Conservation (phyloP, 257 asterid species). For the Buddleja alternifolia region DNA sequence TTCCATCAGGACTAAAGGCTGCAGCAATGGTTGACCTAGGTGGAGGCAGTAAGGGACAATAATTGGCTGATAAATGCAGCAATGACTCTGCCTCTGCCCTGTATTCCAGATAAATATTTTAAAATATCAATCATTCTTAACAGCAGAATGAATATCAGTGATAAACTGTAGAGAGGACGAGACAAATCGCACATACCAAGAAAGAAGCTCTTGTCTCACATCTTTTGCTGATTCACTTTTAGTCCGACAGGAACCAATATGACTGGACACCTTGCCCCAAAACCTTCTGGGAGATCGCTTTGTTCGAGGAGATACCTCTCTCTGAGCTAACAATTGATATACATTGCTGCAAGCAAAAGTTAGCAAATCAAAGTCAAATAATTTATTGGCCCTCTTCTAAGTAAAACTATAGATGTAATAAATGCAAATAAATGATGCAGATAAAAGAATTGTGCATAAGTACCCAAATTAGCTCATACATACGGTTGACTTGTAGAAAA, state of each 20-base stretch:
- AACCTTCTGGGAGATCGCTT: slow-evolving; percentile 68
- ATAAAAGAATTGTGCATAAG: slow-evolving; percentile 1
- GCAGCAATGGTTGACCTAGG: slow-evolving; percentile 99
- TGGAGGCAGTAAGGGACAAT: slow-evolving; percentile 88
- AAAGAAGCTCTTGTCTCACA: slow-evolving; percentile 78
- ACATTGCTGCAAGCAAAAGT: slow-evolving; percentile 63
- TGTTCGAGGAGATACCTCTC: slow-evolving; percentile 84
- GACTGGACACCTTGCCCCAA: slow-evolving; percentile 64
- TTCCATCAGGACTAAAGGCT: slow-evolving; percentile 96
- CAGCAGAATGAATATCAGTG: background rate
- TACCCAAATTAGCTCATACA: slow-evolving; percentile 26
- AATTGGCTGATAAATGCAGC: slow-evolving; percentile 76
- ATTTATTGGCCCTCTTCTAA: background rate
- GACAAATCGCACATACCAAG: slow-evolving; percentile 86
- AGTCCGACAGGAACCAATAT: slow-evolving; percentile 45
- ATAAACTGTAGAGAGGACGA: slow-evolving; percentile 4
- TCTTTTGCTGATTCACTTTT: slow-evolving; percentile 65
- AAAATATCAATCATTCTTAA: slow-evolving; percentile 12
- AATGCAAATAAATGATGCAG: background rate
- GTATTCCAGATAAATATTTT: slow-evolving; percentile 24
- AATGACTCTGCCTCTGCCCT: slow-evolving; percentile 96
- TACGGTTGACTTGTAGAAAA: no score
- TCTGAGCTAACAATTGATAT: slow-evolving; percentile 65
- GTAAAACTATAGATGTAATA: background rate
- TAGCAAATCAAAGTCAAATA: slow-evolving; percentile 28